phyloP scores from a whole-genome alignment of 306 rosid genomes.

The Vicia villosa region DNA sequence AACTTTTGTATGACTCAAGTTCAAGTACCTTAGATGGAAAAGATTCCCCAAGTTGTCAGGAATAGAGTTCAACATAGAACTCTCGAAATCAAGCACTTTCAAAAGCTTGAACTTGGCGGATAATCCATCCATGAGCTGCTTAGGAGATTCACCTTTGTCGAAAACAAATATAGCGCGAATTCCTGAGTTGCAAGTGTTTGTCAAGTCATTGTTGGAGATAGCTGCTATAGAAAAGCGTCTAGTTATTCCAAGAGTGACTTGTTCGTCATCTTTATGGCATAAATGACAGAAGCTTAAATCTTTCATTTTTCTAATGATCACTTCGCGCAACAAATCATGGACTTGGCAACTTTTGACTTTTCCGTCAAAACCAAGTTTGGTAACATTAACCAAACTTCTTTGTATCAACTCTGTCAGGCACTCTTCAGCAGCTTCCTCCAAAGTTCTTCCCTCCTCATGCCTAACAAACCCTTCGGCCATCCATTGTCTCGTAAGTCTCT shows the following conservation, averaged over 20 bases:
- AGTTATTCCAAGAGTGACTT: slow-evolving; percentile 9
- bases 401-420: slow-evolving; percentile 35
- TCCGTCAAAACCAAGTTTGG: slow-evolving; percentile 4
- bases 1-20: slow-evolving; percentile 19
- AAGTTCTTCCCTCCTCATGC: slow-evolving; percentile 4
- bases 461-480: slow-evolving; percentile 44
- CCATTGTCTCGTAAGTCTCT: slow-evolving; percentile 38
- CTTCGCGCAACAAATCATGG: slow-evolving; percentile 34
- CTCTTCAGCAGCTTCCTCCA: slow-evolving; percentile 37
- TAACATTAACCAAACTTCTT: slow-evolving; percentile 41
- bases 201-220: not conserved
- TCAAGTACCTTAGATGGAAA: slow-evolving; percentile 22
- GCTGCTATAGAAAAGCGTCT: slow-evolving; percentile 14
- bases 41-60: slow-evolving; percentile 21
- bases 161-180: slow-evolving; percentile 13
- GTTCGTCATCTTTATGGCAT: not conserved
- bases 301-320: slow-evolving; percentile 31
- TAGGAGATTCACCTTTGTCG: not conserved
- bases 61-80: not conserved
- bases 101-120: not conserved
- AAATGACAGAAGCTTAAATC: slow-evolving; percentile 21
- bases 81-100: slow-evolving; percentile 15
- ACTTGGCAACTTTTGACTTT: slow-evolving; percentile 30
- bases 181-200: not conserved
- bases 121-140: not conserved